Percentiles rank a stretch among this genome's conserved stretches.
phyloP scores from a whole-genome alignment of 495 filamentous ascomycete genomes.

The Ramalina peruviana region DNA sequence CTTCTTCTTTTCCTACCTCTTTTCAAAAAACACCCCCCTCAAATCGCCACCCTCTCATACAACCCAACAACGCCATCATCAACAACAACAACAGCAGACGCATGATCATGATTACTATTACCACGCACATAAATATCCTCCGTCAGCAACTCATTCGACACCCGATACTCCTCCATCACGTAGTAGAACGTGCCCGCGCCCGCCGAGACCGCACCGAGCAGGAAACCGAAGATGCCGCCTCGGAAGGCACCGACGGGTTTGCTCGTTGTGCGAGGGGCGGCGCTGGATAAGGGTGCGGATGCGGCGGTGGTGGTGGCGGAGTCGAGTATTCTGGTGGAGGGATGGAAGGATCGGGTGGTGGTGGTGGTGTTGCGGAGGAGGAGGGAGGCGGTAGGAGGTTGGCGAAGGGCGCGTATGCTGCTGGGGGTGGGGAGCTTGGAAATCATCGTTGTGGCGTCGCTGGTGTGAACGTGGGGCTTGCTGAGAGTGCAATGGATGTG shows the following conservation, averaged over 20 bases:
- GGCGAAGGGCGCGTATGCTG: slow-evolving; percentile 5
- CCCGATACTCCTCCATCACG: slow-evolving; percentile 78
- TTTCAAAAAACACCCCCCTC: background rate
- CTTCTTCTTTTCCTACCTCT: too few species aligned
- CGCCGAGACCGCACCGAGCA: slow-evolving; percentile 68
- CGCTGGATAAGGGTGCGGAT: slow-evolving; percentile 2
- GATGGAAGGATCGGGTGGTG: background rate
- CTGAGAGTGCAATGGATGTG: too few species aligned
- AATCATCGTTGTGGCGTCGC: background rate
- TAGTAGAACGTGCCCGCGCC: slow-evolving; percentile 82
- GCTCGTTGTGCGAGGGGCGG: slow-evolving; percentile 37
- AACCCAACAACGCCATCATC: slow-evolving; percentile 1
- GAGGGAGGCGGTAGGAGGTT: background rate
- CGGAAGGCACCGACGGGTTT: slow-evolving; percentile 86
- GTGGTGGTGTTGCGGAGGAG: background rate
- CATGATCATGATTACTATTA: background rate
- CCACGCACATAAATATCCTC: slow-evolving; percentile 88
- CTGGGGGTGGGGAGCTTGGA: background rate
- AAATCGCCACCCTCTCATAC: slow-evolving; percentile 13
- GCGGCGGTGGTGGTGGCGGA: slow-evolving; percentile 8
- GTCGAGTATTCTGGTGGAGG: background rate
- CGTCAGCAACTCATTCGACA: slow-evolving; percentile 84
- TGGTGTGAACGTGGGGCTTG: too few species aligned
- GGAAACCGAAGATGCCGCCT: slow-evolving; percentile 87
- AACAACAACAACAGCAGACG: slow-evolving; percentile 6